Percentiles rank a stretch among this genome's conserved stretches.
Conservation (phyloP, 176 grass and related monocot genomes). For the Oryza longistaminata region DNA sequence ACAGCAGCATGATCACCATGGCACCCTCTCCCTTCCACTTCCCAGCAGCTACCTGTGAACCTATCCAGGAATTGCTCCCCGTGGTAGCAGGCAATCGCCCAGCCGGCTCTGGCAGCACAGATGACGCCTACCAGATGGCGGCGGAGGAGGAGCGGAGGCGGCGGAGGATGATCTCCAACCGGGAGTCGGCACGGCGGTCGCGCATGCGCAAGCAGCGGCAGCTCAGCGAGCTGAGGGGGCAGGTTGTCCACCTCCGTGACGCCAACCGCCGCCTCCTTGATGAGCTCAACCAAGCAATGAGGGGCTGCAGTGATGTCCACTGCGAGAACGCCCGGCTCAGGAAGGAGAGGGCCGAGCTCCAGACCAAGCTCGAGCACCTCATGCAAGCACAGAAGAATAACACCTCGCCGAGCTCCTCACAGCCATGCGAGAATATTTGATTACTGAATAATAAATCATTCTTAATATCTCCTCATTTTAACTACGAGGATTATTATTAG, state of each 20-base stretch:
- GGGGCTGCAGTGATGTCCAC: constrained; percentile 39
- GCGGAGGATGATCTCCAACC: constrained; percentile 92
- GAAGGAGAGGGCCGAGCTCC: constrained; percentile 55
- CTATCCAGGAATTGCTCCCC: constrained; percentile 24
- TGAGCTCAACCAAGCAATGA: constrained; percentile 67
- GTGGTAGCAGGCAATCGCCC: constrained; percentile 30
- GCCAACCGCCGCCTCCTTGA: constrained; percentile 73
- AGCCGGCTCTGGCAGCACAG: constrained; percentile 36
- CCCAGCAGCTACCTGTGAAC: constrained; percentile 42
- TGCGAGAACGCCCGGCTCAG: constrained; percentile 57
- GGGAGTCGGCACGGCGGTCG: constrained; percentile 85
- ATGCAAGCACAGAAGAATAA: constrained; percentile 31
- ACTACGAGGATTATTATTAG: constrained; percentile 30
- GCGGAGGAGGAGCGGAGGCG: constrained; percentile 61
- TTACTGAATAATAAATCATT: constrained; percentile 36
- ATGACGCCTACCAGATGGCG: constrained; percentile 28
- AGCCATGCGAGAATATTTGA: constrained; percentile 17
- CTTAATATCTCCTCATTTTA: constrained; percentile 35
- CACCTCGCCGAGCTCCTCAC: constrained; percentile 17
- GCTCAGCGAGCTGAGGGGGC: constrained; percentile 66
- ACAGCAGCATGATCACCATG: constrained; percentile 48
- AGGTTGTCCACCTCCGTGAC: constrained; percentile 60
- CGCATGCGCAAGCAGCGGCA: constrained; percentile 96
- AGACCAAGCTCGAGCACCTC: constrained; percentile 57
- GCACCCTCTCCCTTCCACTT: constrained; percentile 45